These are phyloP conservation scores for Kurtzmaniella quercitrusa DNA, from an alignment of 1,139 yeast genomes.

Conservation along the genomic window DNA sequence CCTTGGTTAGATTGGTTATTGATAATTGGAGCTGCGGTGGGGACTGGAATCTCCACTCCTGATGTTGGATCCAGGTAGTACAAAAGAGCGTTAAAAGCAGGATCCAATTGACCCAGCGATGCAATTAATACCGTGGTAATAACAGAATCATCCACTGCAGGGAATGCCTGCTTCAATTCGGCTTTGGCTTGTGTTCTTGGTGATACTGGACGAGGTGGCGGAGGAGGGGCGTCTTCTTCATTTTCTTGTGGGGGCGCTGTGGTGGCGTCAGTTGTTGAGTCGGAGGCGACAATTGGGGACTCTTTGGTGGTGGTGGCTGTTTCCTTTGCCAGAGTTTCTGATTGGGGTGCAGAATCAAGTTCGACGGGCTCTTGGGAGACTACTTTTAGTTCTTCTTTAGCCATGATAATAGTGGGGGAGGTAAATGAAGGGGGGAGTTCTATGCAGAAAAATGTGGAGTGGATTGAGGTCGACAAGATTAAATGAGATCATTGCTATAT, in stretches of 20 bases:
- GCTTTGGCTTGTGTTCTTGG: slow-evolving; percentile 51
- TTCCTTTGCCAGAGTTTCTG: slow-evolving; percentile 1
- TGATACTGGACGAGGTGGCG: slow-evolving; percentile 66
- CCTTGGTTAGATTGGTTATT: slow-evolving; percentile 1
- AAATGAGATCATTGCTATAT: no score
- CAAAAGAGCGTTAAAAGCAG: slow-evolving; percentile 84
- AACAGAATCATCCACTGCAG: slow-evolving; percentile 63
- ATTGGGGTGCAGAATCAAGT: not conserved
- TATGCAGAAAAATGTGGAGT: no score
- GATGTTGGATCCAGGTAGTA: slow-evolving; percentile 75
- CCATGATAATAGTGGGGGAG: slow-evolving; percentile 5
- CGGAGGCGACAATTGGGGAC: slow-evolving; percentile 8
- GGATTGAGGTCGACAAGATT: no score
- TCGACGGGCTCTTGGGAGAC: slow-evolving; percentile 34
- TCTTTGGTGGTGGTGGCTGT: slow-evolving; percentile 8
- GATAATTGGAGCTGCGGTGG: slow-evolving; percentile 1
- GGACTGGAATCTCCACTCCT: slow-evolving; percentile 53
- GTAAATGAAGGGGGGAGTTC: not conserved
- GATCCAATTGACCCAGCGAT: slow-evolving; percentile 72
- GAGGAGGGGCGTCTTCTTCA: slow-evolving; percentile 53
- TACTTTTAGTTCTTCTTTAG: slow-evolving; percentile 24
- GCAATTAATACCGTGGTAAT: slow-evolving; percentile 83
- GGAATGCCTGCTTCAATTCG: slow-evolving; percentile 77
- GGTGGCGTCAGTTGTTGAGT: slow-evolving; percentile 13
- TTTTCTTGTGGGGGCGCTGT: slow-evolving; percentile 10